phyloP scores from a whole-genome alignment of 2,329 filamentous ascomycete genomes.

The Talaromyces sp. region DNA sequence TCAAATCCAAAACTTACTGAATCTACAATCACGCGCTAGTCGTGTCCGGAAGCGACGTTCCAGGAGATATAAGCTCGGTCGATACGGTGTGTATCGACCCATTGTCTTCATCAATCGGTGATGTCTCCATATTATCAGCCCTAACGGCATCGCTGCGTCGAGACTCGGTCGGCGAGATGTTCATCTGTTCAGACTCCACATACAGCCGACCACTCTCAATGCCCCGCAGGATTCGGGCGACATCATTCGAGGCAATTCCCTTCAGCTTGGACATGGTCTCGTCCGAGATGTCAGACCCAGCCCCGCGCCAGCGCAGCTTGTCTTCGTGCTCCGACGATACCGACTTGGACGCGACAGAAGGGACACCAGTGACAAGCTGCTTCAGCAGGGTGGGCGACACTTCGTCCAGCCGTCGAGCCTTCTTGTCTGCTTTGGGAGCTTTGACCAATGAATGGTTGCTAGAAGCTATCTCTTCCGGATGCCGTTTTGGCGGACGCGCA shows the following conservation, averaged over 20 bases:
- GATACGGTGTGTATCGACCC: conserved; percentile 3
- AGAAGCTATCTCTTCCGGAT: conserved; percentile 29
- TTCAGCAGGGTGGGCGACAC: conserved; percentile 26
- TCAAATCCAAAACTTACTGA: neutral
- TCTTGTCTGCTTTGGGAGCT: conserved; percentile 30
- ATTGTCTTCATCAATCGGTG: conserved; percentile 19
- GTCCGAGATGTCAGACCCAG: conserved; percentile 29
- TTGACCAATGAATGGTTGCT: conserved; percentile 19
- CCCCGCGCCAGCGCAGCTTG: conserved; percentile 29
- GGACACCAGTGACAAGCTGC: conserved; percentile 23
- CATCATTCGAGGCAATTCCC: conserved; percentile 30
- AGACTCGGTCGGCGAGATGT: conserved; percentile 28
- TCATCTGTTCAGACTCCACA: conserved; percentile 27
- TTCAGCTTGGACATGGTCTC: conserved; percentile 32
- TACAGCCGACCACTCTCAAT: conserved; percentile 30
- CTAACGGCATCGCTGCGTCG: conserved; percentile 17
- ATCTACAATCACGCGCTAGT: neutral
- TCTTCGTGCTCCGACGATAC: conserved; percentile 26
- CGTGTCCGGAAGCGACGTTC: conserved; percentile 5
- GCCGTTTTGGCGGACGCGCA: conserved; percentile 28
- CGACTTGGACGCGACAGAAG: conserved; percentile 28
- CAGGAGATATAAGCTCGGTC: conserved; percentile 7
- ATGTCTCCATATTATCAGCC: conserved; percentile 16
- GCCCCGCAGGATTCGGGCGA: conserved; percentile 27
- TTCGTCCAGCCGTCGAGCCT: conserved; percentile 25